Evolutionary conservation across 1,284 basidiomycete species (phyloP), one percentile per base, ranked within the genome.

Genomic region (Malassezia slooffiae): DNA sequence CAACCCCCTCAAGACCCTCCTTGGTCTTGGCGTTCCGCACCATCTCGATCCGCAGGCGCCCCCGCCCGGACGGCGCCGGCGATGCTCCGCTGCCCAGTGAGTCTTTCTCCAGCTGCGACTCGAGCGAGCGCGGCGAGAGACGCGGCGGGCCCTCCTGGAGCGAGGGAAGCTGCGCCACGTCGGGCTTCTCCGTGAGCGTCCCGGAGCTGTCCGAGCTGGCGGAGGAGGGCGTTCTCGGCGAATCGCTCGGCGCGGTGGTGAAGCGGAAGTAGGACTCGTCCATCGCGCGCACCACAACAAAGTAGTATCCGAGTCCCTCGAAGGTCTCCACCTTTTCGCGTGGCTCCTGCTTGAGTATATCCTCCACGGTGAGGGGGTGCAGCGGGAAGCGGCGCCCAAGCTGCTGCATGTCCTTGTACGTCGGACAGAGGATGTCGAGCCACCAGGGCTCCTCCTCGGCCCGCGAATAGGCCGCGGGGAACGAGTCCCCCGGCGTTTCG

Each of bases 321-420:
- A 91, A 95, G 3, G 81, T 73, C 62, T 95, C 90, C 12, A 93
- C 73, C 71, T 96, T 96, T 71, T 95, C 90, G 26, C 88, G 78
- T 15, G 85, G 82, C 54, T 96, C 89, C 71, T 86, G 82, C 54
- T 89, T 85, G n/a, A 96, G 72, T 26, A 95, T 87, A 72, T 96
- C 90, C 70, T 96, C 90, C 12, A 95, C 76, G 0, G 90, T 95
- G 16, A 95, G 75, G 0, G 90, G 90, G 70, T 96, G 90, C 2
- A 96, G 76, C 40, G 86, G 85, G 20, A 95, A 75, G 15, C 87
- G 85, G 75, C 85, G 87, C 41, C 87, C 84, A 38, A 95, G 77
- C 16, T 83, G 79, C 43, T 82, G 77, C 76, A 95, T 80, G 70
- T 93, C 89, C 41, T 83, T 82, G 78, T 86, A 88, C 0, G 81